Conservation (phyloP, 345 rosid species). For the Kernera saxatilis region DNA sequence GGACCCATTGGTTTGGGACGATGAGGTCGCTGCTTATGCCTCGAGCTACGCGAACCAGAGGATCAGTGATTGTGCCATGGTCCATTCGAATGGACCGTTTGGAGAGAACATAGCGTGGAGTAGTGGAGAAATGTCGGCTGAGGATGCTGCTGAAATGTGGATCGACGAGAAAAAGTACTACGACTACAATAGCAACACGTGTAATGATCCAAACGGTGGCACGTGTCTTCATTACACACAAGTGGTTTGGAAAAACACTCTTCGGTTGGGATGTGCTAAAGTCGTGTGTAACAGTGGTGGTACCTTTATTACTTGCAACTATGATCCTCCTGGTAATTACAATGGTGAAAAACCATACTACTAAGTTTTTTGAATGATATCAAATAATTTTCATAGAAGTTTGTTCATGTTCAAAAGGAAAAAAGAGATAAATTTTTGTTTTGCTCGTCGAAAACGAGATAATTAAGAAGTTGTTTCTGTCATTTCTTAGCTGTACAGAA, state of each 20-base stretch:
- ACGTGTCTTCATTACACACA: slow-evolving; percentile 30
- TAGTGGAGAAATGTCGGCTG: slow-evolving; percentile 24
- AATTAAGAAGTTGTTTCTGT: slow-evolving; percentile 8
- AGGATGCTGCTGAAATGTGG: slow-evolving; percentile 34
- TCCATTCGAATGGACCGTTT: slow-evolving; percentile 34
- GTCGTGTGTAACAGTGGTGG: slow-evolving; percentile 47
- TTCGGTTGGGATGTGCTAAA: slow-evolving; percentile 42
- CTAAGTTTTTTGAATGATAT: neutral
- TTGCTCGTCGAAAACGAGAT: too few relatives aligned
- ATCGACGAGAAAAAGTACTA: slow-evolving; percentile 23
- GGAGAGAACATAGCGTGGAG: slow-evolving; percentile 40
- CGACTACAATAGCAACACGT: slow-evolving; percentile 27
- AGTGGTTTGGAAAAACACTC: slow-evolving; percentile 18
- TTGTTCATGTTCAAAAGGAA: neutral
- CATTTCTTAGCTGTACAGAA: slow-evolving; percentile 29
- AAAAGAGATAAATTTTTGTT: too few relatives aligned
- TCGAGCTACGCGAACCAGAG: slow-evolving; percentile 22
- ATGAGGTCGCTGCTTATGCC: slow-evolving; percentile 35
- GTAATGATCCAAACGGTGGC: slow-evolving; percentile 21
- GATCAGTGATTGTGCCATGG: slow-evolving; percentile 27
- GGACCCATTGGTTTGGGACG: slow-evolving; percentile 36
- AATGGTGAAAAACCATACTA: slow-evolving; percentile 36
- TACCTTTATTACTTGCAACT: slow-evolving; percentile 52
- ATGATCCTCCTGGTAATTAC: slow-evolving; percentile 50
- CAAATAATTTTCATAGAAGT: neutral